phyloP scores from a whole-genome alignment of 2,329 filamentous ascomycete species.

The Ophiosphaerella herpotricha region DNA sequence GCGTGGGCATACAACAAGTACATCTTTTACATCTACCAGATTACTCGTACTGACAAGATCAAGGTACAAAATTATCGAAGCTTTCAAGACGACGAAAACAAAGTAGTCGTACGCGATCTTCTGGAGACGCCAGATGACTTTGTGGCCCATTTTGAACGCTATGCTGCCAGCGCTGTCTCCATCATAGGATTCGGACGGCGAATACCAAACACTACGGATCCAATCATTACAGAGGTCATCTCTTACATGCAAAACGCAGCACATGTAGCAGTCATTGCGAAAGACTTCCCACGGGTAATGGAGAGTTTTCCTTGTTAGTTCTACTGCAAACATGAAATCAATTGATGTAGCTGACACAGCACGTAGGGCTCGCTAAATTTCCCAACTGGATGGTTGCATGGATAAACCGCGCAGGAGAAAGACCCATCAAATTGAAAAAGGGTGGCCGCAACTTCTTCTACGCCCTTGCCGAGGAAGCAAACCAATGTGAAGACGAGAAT shows the following conservation, averaged over 20 bases:
- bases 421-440: constrained; percentile 24
- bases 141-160: constrained; percentile 58
- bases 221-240: constrained; percentile 62
- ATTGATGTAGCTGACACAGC: too few species aligned
- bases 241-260: constrained; percentile 61
- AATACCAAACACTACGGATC: constrained; percentile 56
- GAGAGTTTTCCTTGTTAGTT: constrained; percentile 55
- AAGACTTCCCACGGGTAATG: constrained; percentile 61
- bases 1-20: constrained; percentile 56
- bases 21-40: constrained; percentile 8
- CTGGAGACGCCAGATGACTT: constrained; percentile 51
- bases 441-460: constrained; percentile 43
- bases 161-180: constrained; percentile 59
- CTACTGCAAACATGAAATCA: background rate
- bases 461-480: constrained; percentile 35
- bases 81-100: constrained; percentile 64
- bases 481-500: constrained; percentile 30
- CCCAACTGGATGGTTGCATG: constrained; percentile 52
- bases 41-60: background rate
- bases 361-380: constrained; percentile 54
- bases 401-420: constrained; percentile 16
- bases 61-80: constrained; percentile 51
- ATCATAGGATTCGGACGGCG: constrained; percentile 62
- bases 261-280: constrained; percentile 54
- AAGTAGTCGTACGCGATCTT: constrained; percentile 54